These are phyloP conservation scores for Carex sylvatica DNA, from an alignment of 202 grass and related monocot genomes.

Conservation along the genomic window DNA sequence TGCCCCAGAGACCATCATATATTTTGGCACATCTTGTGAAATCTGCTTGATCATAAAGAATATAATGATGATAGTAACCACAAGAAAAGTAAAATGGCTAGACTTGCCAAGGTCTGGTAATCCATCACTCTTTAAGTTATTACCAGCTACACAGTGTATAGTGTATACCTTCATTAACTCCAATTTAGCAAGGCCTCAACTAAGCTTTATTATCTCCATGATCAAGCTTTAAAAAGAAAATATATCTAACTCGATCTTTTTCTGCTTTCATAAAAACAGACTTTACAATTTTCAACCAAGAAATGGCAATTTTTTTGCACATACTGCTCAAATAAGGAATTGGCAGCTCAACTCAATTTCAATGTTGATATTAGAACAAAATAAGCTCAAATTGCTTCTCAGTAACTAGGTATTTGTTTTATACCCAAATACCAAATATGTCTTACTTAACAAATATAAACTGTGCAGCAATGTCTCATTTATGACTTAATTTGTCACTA, in stretches of 20 bases:
- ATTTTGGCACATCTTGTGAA: constrained; percentile 91
- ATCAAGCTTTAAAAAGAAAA: not conserved
- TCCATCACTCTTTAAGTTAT: not conserved
- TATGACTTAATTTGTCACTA: not conserved
- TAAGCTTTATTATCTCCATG: not conserved
- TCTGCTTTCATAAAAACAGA: not conserved
- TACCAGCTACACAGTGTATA: not conserved
- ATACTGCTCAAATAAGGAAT: not conserved
- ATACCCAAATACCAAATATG: not conserved
- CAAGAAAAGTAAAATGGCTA: not conserved
- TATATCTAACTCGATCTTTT: not conserved
- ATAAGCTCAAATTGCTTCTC: not conserved
- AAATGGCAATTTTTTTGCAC: not conserved
- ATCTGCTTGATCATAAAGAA: constrained; percentile 34
- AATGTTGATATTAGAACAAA: not conserved
- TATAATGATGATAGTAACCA: not conserved
- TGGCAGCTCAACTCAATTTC: not conserved
- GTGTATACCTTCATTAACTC: not conserved
- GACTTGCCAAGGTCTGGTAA: not conserved
- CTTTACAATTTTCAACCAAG: not conserved
- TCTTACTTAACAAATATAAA: not conserved
- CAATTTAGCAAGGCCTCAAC: not conserved
- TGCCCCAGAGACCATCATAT: constrained; percentile 81
- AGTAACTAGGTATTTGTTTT: not conserved
- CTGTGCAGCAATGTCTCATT: not conserved